Conservation (phyloP, 1,284 basidiomycete species). For the Lentinula novae-zelandiae region DNA sequence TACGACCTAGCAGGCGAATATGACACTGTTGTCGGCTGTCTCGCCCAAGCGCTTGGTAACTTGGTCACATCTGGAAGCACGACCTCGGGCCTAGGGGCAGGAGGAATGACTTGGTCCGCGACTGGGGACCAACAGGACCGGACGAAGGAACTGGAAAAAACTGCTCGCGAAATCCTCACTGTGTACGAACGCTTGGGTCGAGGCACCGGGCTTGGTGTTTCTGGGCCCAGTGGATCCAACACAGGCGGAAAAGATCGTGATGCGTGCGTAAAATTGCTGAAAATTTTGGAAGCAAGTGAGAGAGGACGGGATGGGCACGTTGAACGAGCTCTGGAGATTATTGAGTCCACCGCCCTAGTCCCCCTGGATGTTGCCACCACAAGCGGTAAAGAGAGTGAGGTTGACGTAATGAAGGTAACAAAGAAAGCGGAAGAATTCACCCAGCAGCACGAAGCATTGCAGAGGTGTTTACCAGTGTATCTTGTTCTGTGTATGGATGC, state of each 20-base stretch:
- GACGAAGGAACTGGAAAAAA: slow-evolving; percentile 67
- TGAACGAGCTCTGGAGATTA: slow-evolving; percentile 82
- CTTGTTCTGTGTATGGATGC: slow-evolving; percentile 94
- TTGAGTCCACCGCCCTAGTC: slow-evolving; percentile 88
- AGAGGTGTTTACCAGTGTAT: slow-evolving; percentile 87
- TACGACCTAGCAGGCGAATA: slow-evolving; percentile 96
- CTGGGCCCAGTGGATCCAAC: neutral
- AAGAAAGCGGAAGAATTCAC: slow-evolving; percentile 89
- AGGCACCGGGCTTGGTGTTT: neutral
- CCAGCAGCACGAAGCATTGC: slow-evolving; percentile 81
- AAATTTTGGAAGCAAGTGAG: slow-evolving; percentile 80
- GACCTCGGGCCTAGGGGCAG: neutral
- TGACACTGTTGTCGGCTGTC: slow-evolving; percentile 81
- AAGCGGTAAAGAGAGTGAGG: neutral
- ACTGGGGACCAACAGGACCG: slow-evolving; percentile 56
- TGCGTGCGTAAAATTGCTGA: slow-evolving; percentile 74
- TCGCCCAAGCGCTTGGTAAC: slow-evolving; percentile 88
- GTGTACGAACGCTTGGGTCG: slow-evolving; percentile 65
- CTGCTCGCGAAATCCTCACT: slow-evolving; percentile 80
- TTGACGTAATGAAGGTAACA: slow-evolving; percentile 82
- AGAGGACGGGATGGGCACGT: slow-evolving; percentile 60
- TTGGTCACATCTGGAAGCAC: slow-evolving; percentile 46
- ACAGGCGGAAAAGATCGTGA: slow-evolving; percentile 70
- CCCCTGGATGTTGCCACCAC: slow-evolving; percentile 63
- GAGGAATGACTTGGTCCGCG: slow-evolving; percentile 35